phyloP scores from a whole-genome alignment of 108 stramenopile genomes.

The Seminavis robusta region DNA sequence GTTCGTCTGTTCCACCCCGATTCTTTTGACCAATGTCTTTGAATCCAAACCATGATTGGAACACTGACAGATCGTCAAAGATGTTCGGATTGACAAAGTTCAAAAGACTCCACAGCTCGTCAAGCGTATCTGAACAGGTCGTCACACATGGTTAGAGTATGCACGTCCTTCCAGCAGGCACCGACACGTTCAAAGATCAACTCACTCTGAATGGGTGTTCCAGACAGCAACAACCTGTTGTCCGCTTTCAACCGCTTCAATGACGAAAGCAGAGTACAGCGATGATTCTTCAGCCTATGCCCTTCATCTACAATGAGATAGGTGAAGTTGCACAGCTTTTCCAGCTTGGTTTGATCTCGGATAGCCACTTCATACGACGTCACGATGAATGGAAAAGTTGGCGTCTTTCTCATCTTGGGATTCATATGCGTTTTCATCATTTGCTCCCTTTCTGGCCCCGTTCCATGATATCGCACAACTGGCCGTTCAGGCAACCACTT shows the following conservation, averaged over 20 bases:
- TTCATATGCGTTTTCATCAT: slow-evolving; percentile 71
- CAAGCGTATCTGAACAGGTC: too few species aligned
- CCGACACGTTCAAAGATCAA: not conserved
- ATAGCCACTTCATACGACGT: slow-evolving; percentile 96
- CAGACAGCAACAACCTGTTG: slow-evolving; percentile 90
- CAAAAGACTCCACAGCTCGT: slow-evolving; percentile 97
- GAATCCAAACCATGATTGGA: slow-evolving; percentile 98
- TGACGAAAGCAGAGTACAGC: slow-evolving; percentile 87
- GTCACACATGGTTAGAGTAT: slow-evolving; percentile 1
- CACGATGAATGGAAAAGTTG: slow-evolving; percentile 88
- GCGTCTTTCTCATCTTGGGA: slow-evolving; percentile 45
- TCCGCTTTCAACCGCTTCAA: slow-evolving; percentile 83
- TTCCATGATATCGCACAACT: slow-evolving; percentile 93
- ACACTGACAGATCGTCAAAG: slow-evolving; percentile 96
- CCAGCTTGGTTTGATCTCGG: slow-evolving; percentile 71
- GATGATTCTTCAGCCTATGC: slow-evolving; percentile 96
- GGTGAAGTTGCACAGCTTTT: slow-evolving; percentile 76
- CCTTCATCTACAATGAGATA: slow-evolving; percentile 97
- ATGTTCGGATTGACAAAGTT: slow-evolving; percentile 98
- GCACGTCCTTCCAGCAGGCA: not conserved
- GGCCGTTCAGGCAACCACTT: slow-evolving; percentile 92
- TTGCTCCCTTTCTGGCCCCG: slow-evolving; percentile 73
- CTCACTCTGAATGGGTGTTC: slow-evolving; percentile 99
- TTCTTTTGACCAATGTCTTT: slow-evolving; percentile 93
- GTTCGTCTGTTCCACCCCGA: slow-evolving; percentile 81